Evolutionary conservation across 176 grass and related monocot species (phyloP).

Genomic region (Saccharum spontaneum): DNA sequence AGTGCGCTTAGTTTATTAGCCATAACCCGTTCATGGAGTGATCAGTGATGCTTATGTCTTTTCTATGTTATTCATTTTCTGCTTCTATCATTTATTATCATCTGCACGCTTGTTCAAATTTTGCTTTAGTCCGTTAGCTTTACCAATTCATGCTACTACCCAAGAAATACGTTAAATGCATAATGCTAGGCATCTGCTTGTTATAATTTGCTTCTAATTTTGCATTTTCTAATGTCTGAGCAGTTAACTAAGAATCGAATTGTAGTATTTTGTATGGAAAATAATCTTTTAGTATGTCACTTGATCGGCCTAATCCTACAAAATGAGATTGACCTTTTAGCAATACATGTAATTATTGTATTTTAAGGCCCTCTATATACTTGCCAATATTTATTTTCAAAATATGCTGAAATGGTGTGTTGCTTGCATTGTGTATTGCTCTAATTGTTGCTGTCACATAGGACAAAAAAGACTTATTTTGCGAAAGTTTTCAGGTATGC

Average conservation of each 20-base stretch:
- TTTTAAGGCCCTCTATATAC: background rate
- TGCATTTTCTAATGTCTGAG: background rate
- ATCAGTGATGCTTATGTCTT: conserved; percentile 3
- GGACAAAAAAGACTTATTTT: background rate
- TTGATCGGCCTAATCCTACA: background rate
- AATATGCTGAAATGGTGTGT: background rate
- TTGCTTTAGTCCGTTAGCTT: background rate
- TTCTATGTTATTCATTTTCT: background rate
- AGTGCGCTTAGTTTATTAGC: background rate
- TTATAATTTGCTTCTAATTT: background rate
- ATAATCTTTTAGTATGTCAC: background rate
- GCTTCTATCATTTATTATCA: background rate
- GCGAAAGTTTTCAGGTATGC: conserved; percentile 60
- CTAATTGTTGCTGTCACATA: background rate
- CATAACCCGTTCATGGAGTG: background rate
- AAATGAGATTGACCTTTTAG: background rate
- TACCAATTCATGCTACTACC: background rate
- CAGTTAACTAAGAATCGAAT: background rate
- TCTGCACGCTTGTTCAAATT: background rate
- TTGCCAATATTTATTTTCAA: background rate
- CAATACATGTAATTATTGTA: background rate
- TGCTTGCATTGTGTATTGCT: background rate
- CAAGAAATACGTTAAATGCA: background rate
- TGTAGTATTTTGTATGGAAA: background rate
- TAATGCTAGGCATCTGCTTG: background rate